phyloP scores from a whole-genome alignment of 192 early-diverging fungal genomes.

The Coemansia sp. region DNA sequence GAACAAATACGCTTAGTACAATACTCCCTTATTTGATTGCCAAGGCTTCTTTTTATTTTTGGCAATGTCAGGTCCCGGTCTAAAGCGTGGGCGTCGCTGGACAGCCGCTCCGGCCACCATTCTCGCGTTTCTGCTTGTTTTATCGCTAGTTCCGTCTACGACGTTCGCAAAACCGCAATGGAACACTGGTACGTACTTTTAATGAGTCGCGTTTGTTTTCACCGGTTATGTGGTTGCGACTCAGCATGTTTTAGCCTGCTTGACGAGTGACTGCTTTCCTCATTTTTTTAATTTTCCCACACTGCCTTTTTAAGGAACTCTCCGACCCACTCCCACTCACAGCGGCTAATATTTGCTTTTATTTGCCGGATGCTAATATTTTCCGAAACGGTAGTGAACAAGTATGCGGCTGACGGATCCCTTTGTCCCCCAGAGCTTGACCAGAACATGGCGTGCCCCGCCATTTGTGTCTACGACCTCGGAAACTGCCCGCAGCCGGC shows the following conservation, averaged over 20 bases:
- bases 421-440: slow-evolving; percentile 20
- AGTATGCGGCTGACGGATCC: slow-evolving; percentile 19
- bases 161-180: slow-evolving; percentile 5
- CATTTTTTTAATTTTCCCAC: not conserved
- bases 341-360: not conserved
- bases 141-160: not conserved
- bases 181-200: slow-evolving; percentile 12
- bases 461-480: slow-evolving; percentile 32
- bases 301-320: not conserved
- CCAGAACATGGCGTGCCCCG: slow-evolving; percentile 14
- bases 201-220: not conserved
- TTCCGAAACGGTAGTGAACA: slow-evolving; percentile 37
- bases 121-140: not conserved
- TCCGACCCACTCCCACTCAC: not conserved
- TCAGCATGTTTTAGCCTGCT: too few relatives aligned
- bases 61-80: not conserved
- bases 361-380: not conserved
- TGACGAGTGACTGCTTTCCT: not conserved
- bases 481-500: slow-evolving; percentile 28
- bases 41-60: not conserved
- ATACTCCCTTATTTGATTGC: not conserved
- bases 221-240: not conserved
- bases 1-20: not conserved
- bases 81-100: not conserved
- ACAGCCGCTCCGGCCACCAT: not conserved